Conservation (phyloP, 2,329 filamentous ascomycete species). For the Dactylonectria estremocensis region DNA sequence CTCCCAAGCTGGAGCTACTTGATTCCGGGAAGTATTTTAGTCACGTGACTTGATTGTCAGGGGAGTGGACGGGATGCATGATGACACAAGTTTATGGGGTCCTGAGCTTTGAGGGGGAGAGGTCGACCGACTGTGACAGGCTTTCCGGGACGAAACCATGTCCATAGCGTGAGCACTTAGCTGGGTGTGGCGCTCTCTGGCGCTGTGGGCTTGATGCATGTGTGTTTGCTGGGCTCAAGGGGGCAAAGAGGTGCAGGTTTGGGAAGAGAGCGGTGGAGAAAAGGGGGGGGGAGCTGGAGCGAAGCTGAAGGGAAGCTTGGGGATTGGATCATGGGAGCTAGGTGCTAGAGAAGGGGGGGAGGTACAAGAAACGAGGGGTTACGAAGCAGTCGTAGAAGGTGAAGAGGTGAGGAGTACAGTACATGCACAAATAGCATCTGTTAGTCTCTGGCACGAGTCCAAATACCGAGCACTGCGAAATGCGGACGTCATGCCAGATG, state of each 20-base stretch:
- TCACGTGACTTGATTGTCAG: slow-evolving; percentile 36
- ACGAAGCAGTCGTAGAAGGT: not conserved
- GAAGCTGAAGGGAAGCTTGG: slow-evolving; percentile 2
- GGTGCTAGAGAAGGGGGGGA: slow-evolving; percentile 1
- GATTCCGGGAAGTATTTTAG: not conserved
- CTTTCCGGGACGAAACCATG: slow-evolving; percentile 19
- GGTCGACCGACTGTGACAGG: slow-evolving; percentile 14
- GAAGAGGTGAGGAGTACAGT: not conserved
- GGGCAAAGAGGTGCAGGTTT: slow-evolving; percentile 9
- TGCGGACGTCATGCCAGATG: slow-evolving; percentile 11
- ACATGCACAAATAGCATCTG: no score
- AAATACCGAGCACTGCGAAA: not conserved
- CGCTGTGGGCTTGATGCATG: slow-evolving; percentile 20
- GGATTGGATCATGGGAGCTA: not conserved
- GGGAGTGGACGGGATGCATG: slow-evolving; percentile 24
- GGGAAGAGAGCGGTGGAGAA: slow-evolving; percentile 5
- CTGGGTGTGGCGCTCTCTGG: slow-evolving; percentile 24
- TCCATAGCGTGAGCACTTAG: slow-evolving; percentile 19
- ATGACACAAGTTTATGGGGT: slow-evolving; percentile 39
- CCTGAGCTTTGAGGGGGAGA: slow-evolving; percentile 13
- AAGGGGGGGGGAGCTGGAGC: no score
- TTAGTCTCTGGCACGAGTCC: not conserved
- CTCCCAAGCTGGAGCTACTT: no score
- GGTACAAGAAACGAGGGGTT: slow-evolving; percentile 3
- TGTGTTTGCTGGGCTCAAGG: slow-evolving; percentile 6